Evolutionary conservation across 1,139 yeast genomes (phyloP).

Genomic region (Yamadazyma kanchanaburiensis): DNA sequence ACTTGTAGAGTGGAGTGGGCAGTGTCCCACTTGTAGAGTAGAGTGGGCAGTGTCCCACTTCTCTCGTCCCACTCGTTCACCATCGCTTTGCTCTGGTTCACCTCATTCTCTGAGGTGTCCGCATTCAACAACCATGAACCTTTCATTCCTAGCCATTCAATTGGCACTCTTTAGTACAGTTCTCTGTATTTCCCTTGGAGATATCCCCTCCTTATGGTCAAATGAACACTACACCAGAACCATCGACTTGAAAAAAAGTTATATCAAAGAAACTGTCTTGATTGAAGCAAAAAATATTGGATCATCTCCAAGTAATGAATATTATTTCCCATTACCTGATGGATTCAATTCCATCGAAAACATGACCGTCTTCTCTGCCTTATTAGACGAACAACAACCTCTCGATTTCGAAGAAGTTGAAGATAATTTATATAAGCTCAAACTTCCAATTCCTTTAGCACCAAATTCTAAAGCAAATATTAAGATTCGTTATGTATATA

Average conservation of each 20-base stretch:
- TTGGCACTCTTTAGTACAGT: no score
- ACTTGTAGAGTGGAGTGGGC: no score
- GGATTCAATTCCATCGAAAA: constrained; percentile 32
- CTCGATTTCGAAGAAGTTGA: constrained; percentile 25
- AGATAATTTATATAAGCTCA: constrained; percentile 36
- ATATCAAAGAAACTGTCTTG: constrained; percentile 58
- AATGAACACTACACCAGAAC: constrained; percentile 44
- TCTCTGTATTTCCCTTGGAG: no score
- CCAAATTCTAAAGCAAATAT: constrained; percentile 56
- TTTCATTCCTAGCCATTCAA: no score
- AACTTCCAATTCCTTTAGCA: constrained; percentile 62
- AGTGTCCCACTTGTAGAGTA: no score
- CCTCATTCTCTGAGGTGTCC: no score
- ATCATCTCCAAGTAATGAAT: constrained; percentile 49
- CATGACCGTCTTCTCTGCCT: constrained; percentile 47
- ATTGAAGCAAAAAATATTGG: constrained; percentile 61
- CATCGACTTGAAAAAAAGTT: constrained; percentile 66
- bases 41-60: no score
- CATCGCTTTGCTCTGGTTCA: no score
- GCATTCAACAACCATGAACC: no score
- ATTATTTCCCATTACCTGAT: constrained; percentile 52
- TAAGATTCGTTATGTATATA: constrained; percentile 51
- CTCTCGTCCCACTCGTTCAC: no score
- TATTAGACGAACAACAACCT: constrained; percentile 22
- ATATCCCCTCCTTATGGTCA: constrained; percentile 33